These are phyloP conservation scores for Phallus indusiatus DNA, from an alignment of 768 basidiomycete species.

Conservation along the genomic window DNA sequence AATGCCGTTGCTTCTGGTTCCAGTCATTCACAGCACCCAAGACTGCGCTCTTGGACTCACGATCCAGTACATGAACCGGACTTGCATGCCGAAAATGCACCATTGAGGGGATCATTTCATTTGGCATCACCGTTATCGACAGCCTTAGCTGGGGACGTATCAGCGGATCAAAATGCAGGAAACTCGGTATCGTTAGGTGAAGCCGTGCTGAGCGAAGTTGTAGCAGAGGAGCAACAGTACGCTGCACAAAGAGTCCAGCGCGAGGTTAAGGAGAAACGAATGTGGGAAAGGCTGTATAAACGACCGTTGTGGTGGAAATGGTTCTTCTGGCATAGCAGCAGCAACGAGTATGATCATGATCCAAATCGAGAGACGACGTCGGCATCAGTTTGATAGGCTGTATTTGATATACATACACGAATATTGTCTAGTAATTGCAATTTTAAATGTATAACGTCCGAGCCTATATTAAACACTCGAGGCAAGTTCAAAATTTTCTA, in stretches of 20 bases:
- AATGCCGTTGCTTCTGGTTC: too few species aligned
- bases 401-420: too few species aligned
- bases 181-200: constrained; percentile 42
- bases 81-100: constrained; percentile 1
- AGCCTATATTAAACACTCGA: too few species aligned
- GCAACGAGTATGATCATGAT: not conserved
- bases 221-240: constrained; percentile 59
- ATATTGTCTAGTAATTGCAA: too few species aligned
- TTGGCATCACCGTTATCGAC: not conserved
- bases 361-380: not conserved
- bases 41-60: not conserved
- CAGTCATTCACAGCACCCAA: not conserved
- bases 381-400: not conserved
- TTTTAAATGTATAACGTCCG: too few species aligned
- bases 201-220: constrained; percentile 58
- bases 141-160: not conserved
- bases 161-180: constrained; percentile 4
- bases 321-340: constrained; percentile 1
- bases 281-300: not conserved
- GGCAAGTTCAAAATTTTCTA: too few species aligned
- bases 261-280: constrained; percentile 36
- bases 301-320: constrained; percentile 7
- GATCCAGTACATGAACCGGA: constrained; percentile 8
- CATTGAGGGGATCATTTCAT: not conserved
- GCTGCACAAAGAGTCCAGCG: constrained; percentile 42